Percentiles rank a stretch among this genome's conserved stretches.
Evolutionary conservation across 2,329 filamentous ascomycete genomes (phyloP).

Genomic region (Xylaria multiplex): DNA sequence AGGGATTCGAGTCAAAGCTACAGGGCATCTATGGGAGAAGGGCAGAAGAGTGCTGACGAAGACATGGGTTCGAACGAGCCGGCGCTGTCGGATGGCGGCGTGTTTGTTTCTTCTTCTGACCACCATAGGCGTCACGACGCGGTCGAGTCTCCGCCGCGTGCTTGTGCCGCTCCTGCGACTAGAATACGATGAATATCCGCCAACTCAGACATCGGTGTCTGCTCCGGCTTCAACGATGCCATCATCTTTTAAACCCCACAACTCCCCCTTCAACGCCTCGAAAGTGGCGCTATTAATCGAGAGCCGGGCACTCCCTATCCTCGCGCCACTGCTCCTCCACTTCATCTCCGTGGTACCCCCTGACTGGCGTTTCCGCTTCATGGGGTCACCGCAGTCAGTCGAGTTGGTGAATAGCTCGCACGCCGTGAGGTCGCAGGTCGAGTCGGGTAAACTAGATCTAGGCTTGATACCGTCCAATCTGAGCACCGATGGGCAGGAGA

Average conservation of each 20-base stretch:
- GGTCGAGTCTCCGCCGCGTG: constrained; percentile 35
- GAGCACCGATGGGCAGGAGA: constrained; percentile 61
- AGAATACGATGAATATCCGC: constrained; percentile 47
- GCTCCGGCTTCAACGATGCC: background rate
- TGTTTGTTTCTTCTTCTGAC: constrained; percentile 44
- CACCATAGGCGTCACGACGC: constrained; percentile 41
- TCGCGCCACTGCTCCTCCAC: constrained; percentile 65
- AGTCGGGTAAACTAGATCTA: constrained; percentile 60
- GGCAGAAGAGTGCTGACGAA: constrained; percentile 31
- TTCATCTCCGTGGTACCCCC: constrained; percentile 66
- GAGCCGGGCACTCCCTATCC: constrained; percentile 58
- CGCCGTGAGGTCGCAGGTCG: constrained; percentile 57
- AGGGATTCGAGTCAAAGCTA: background rate
- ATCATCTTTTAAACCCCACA: constrained; percentile 23
- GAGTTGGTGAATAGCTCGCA: constrained; percentile 56
- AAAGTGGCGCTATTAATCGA: constrained; percentile 68
- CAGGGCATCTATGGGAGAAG: constrained; percentile 24
- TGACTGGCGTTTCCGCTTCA: constrained; percentile 67
- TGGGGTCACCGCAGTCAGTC: constrained; percentile 61
- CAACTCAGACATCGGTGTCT: background rate
- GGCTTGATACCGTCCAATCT: constrained; percentile 63
- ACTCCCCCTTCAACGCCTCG: constrained; percentile 56
- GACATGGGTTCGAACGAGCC: constrained; percentile 50
- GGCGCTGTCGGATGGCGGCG: constrained; percentile 48
- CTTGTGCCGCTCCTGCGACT: constrained; percentile 41